Base-by-base conservation (phyloP, 2,329 filamentous ascomycete species). In the Ascochyta viciae-villosae region DNA sequence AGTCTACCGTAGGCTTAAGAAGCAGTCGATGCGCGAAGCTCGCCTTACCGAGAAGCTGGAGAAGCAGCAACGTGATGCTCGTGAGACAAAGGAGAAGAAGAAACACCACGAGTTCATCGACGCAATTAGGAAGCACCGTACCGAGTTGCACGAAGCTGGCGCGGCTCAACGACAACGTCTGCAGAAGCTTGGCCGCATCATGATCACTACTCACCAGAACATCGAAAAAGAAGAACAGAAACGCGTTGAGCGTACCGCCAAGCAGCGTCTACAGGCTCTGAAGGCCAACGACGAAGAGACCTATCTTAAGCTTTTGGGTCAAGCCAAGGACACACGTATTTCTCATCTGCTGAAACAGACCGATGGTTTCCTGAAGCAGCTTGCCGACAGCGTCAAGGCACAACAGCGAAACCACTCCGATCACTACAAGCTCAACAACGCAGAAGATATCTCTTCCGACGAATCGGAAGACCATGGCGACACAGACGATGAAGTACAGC, bases 171-270 rank as follows among this genome's bases (percentile, higher is more conserved):
- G 86, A 65, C 85, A 82, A 71, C 93, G 95, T 71, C 85, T 89
- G 62, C 87, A 91, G 76, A 97, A 96, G 79, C 85, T 98, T 48
- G 92, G 92, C 64, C 90, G 91, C 54, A 85, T 93, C 76, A 97
- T 98, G 92, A 85, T 90, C 62, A 80, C 84, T 54, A 93, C 96
- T 59, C 95, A 99, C 76, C 90, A 93, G 78, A 91, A 94, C 75
- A 98, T 99, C 74, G 95, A 99, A 77, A 96, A 96, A 80, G 95
- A 99, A 82, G 95, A 99, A 80, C 94, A 98, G 84, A 98, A 96
- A 82, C 91, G 95, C 61, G 90, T 99, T 64, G 95, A 99, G 81
- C 87, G 95, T 62, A 99, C 94, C 9, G 95, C 95, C 62, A 99
- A 99, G 83, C 95, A 99, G 78, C 95, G 95, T 97, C 88, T 99